Conservation (phyloP, 2,329 filamentous ascomycete genomes). For the Fusarium sp. region DNA sequence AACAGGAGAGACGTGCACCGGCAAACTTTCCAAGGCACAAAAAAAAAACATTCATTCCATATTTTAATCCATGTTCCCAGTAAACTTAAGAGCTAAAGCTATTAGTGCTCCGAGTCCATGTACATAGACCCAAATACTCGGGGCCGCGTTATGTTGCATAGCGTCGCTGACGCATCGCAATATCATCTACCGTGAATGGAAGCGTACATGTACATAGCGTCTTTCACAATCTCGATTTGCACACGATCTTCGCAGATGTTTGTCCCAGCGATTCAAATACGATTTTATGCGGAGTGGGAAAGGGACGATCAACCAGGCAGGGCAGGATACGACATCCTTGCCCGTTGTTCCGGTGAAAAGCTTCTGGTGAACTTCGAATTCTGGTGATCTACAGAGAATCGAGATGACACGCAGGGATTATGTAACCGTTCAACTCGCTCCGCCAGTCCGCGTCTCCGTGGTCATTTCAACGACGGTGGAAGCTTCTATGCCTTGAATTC, state of each 20-base stretch:
- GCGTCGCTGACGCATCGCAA: constrained; percentile 25
- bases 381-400: constrained; percentile 36
- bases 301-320: constrained; percentile 25
- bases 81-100: neutral
- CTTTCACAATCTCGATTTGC: constrained; percentile 33
- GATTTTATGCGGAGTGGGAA: constrained; percentile 26
- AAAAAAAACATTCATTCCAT: constrained; percentile 1
- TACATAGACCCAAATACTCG: neutral
- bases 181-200: constrained; percentile 8
- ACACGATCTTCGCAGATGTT: neutral
- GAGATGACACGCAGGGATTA: constrained; percentile 38
- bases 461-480: constrained; percentile 27
- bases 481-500: constrained; percentile 4
- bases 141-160: constrained; percentile 26
- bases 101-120: constrained; percentile 9
- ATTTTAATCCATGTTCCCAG: constrained; percentile 1
- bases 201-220: neutral
- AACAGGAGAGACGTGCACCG: neutral
- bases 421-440: constrained; percentile 36
- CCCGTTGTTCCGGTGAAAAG: constrained; percentile 18
- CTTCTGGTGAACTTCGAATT: constrained; percentile 35
- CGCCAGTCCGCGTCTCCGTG: constrained; percentile 18
- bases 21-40: constrained; percentile 33
- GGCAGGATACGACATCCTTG: constrained; percentile 29
- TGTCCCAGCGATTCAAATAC: constrained; percentile 24